These are phyloP conservation scores for Coprinopsis cinerea DNA, from an alignment of 768 basidiomycete genomes.

Conservation along the genomic window DNA sequence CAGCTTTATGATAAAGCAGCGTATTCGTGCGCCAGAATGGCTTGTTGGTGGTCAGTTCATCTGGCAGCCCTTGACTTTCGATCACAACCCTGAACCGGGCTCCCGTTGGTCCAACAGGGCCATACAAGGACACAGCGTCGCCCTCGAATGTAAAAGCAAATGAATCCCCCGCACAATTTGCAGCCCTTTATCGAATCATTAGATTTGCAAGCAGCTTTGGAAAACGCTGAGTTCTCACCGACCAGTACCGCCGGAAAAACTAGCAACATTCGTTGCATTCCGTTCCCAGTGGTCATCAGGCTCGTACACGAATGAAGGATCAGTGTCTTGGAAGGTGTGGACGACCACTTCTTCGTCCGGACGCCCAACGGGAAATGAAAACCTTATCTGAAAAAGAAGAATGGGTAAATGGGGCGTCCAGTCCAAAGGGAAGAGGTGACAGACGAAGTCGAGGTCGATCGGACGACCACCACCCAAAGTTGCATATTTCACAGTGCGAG, in stretches of 20 bases:
- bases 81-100: constrained; percentile 25
- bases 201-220: not conserved
- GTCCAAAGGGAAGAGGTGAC: constrained; percentile 20
- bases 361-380: too few species aligned
- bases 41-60: constrained; percentile 17
- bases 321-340: constrained; percentile 27
- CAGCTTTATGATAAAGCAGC: constrained; percentile 25
- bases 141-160: constrained; percentile 24
- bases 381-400: too few species aligned
- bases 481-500: constrained; percentile 33
- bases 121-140: constrained; percentile 32
- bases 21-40: constrained; percentile 19
- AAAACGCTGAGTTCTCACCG: constrained; percentile 27
- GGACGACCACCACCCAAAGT: constrained; percentile 20
- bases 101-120: constrained; percentile 29
- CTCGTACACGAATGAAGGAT: constrained; percentile 32
- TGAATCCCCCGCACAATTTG: constrained; percentile 16
- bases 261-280: constrained; percentile 27
- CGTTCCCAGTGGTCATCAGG: constrained; percentile 27
- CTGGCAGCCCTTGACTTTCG: constrained; percentile 16
- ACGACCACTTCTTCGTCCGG: constrained; percentile 21
- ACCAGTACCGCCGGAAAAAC: constrained; percentile 39
- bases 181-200: constrained; percentile 11
- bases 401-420: too few species aligned
- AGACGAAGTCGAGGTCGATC: constrained; percentile 46